Base-by-base conservation (phyloP, 1,284 basidiomycete species). In the Ceratobasidium theobromae region DNA sequence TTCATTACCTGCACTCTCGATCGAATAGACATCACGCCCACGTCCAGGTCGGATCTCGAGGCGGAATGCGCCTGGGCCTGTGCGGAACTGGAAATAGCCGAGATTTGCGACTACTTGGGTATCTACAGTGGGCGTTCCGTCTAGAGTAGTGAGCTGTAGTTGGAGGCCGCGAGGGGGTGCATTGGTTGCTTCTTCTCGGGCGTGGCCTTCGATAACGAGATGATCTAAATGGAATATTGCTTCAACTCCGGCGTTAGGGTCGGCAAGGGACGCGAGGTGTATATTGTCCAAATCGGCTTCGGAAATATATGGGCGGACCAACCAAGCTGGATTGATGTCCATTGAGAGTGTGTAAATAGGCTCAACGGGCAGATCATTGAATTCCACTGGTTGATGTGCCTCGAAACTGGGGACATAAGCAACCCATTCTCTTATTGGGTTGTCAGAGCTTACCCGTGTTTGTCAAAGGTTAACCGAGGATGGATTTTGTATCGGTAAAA, bases 261-360 rank as follows among this genome's bases (percentile, higher is more conserved):
- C 84, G 1, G 84, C 80, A 1, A 95, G 79, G 41, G 84, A 83
- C 3, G 82, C 81, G 5, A 98, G 84, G 45, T 95, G 89, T 65
- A 99, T 90, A 74, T 99, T 99, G 79, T 99, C 97, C 25, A 99
- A 85, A 75, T 99, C 96, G 71, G 97, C 93, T 0, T 90, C 80
- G 0, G 95, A 91, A 73, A 94, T 87, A 23, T 85, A 84, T 0
- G 96, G 95, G 53, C 93, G 89, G 14, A 95, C 92, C 18, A 98
- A 84, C 95, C 96, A 98, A 0, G 95, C 85, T 0, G 87, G 82
- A 1, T 92, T 91, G 1, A 93, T 87, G 66, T 98, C 94, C 83
- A 98, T 88, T 1, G 86, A 87, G 8, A 99, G 82, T 0, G 96
- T 99, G 71, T 96, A 91, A 68, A 99, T 93, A 0, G 94, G 80